A percentile compares a stretch with the other conserved stretches of the same genome.
phyloP scores from a whole-genome alignment of 2,329 filamentous ascomycete genomes.

The Rachicladosporium sp. region DNA sequence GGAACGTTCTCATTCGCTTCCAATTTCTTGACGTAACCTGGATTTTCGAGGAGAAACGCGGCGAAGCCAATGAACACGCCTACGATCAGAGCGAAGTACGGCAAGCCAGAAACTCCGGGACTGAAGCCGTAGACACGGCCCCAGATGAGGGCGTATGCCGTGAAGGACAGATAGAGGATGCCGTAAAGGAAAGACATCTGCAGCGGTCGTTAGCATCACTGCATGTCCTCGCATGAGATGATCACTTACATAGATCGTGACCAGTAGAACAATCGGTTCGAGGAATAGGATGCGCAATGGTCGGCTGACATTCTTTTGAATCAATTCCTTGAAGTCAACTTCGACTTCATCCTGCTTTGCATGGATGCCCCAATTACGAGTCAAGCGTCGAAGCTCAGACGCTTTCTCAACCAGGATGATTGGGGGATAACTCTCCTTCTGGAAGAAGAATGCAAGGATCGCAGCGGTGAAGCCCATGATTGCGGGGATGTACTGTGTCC shows the following conservation, averaged over 20 bases:
- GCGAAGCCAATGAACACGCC: conserved; percentile 19
- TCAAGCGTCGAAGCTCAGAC: conserved; percentile 24
- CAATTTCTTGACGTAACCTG: conserved; percentile 22
- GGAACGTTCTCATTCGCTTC: conserved; percentile 38
- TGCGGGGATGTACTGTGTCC: conserved; percentile 32
- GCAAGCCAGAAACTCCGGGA: background rate
- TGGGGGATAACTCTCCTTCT: conserved; percentile 31
- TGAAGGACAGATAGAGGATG: conserved; percentile 34
- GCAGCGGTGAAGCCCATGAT: conserved; percentile 28
- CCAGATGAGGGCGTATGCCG: conserved; percentile 35
- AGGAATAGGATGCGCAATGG: conserved; percentile 32
- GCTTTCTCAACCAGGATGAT: conserved; percentile 31
- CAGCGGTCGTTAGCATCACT: background rate
- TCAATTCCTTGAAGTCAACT: conserved; percentile 26
- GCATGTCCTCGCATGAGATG: conserved; percentile 1
- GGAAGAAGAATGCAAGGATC: conserved; percentile 20
- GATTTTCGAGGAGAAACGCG: background rate
- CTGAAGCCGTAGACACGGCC: conserved; percentile 29
- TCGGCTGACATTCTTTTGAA: conserved; percentile 29
- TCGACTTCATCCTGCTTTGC: conserved; percentile 22
- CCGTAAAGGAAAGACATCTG: conserved; percentile 30
- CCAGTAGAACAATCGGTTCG: conserved; percentile 34
- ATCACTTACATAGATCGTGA: conserved; percentile 20
- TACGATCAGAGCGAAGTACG: conserved; percentile 26
- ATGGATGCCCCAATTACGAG: conserved; percentile 31